phyloP scores from a whole-genome alignment of 768 basidiomycete genomes.

The Boletus sp. region DNA sequence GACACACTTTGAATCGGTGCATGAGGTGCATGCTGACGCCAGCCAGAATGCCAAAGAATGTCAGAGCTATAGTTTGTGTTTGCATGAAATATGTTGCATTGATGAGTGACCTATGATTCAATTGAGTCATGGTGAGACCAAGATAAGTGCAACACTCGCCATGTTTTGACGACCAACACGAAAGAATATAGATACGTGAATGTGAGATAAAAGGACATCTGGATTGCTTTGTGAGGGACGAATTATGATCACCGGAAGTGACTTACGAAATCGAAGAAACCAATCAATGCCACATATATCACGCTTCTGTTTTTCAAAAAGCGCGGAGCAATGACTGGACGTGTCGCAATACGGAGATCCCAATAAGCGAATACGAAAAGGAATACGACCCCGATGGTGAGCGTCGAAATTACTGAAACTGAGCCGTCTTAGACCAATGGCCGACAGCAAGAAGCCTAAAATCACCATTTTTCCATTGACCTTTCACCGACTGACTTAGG shows the following conservation, averaged over 20 bases:
- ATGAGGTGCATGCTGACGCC: constrained; percentile 54
- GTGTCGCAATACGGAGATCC: constrained; percentile 48
- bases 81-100: constrained; percentile 63
- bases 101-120: constrained; percentile 44
- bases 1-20: constrained; percentile 51
- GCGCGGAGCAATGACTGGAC: constrained; percentile 58
- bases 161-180: constrained; percentile 49
- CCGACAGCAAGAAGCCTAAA: not conserved
- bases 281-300: constrained; percentile 55
- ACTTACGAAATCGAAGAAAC: constrained; percentile 58
- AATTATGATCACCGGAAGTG: not conserved
- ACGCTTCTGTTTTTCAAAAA: constrained; percentile 60
- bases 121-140: not conserved
- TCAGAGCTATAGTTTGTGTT: constrained; percentile 56
- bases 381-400: constrained; percentile 44
- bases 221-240: not conserved
- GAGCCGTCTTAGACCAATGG: constrained; percentile 3
- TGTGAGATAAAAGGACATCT: constrained; percentile 66
- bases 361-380: constrained; percentile 43
- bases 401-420: constrained; percentile 52
- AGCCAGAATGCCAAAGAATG: constrained; percentile 59
- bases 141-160: constrained; percentile 27
- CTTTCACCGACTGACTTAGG: constrained; percentile 37
- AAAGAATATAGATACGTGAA: constrained; percentile 74
- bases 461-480: constrained; percentile 45